Base-by-base conservation (phyloP, 2,329 filamentous ascomycete genomes). In the Pseudocercospora fijiensis region DNA sequence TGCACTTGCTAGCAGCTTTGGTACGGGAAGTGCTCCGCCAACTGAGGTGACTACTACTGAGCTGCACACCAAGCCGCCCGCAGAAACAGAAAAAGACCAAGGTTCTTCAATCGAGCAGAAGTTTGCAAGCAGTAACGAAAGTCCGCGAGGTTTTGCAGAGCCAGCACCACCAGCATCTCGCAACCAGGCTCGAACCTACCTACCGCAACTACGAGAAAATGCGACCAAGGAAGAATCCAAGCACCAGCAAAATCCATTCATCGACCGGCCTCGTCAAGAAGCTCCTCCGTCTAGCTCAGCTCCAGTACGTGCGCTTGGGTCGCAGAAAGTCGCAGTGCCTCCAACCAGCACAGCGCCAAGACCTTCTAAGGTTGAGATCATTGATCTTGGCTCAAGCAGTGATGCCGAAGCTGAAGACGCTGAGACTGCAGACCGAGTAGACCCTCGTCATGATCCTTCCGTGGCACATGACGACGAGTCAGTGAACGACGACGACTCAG, bases 361-460 rank as follows among this genome's bases (percentile, higher is more conserved):
- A 18, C 57, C 61, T 30, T 53, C 59, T 4, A 60, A 66, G 26
- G 58, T 61, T 8, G 65, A 67, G 49, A 64, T 69, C 16, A 67
- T 71, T 43, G 66, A 72, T 60, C 69, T 75, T 64, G 66, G 66
- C 16, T 70, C 67, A 52, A 67, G 71, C 55, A 67, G 69, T 56
- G 64, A 63, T 28, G 16, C 13, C 8, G 37, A n/a, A 41, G 16
- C 9, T 7, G 37, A 18, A n/a, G 37, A 41, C 6, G 10, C 13
- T 3, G 63, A 20, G 59, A 30, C 33, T 27, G n/a, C 20, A 8
- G 27, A 47, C 22, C 60, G n/a, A 37, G 43, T 61, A 33, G 43
- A 41, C 37, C 5, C 30, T 30, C 52, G 51, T 11, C 28, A 49
- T 37, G 53, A 56, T 41, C 53, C 53, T 56, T 27, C 53, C 20